Evolutionary conservation across 805 yeast genomes (phyloP), one percentile per base, ranked within the genome.

Genomic region (Candida caryicola): DNA sequence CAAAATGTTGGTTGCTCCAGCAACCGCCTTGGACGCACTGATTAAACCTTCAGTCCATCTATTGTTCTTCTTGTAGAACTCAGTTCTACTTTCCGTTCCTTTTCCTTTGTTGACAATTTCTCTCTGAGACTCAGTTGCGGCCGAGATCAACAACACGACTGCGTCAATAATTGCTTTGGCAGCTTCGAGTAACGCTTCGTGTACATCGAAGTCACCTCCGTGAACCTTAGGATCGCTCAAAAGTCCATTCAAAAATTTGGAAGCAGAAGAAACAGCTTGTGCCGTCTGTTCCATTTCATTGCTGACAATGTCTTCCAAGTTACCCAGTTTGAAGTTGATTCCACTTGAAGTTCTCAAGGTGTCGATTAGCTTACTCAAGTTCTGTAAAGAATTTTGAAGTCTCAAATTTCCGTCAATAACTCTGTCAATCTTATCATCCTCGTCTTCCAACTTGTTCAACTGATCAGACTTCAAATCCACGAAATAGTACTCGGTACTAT

Each of bases 31-130:
- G 1, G 95, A 87, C 13, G 96, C 96, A 43, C 95, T 84, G 21
- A 88, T 81, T 40, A 88, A 77, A 16, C 96, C 96, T 62, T 89
- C 95, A 0, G 96, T 86, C 96, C 96, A 88, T 51, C 91, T 74
- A 60, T 81, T 88, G 59, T 88, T 85, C 62, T 86, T 87, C 58
- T 82, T 85, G 64, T 89, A 89, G 59, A 82, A 88, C 31, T 84
- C 85, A 10, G 88, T 77, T 41, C 79, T 71, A 1, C 86, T 70
- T 33, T 74, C 78, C 0, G 79, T 59, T 3, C 91, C 91, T 41
- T 74, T 71, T 30, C 86, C 87, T 42, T 75, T 76, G 39, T 78
- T 74, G 4, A 82, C 91, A 54, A 88, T 87, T 60, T 88, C 96
- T 40, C 76, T 64, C 60, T 88, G 96, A 15, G 91, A 79, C 25